Base-by-base conservation (phyloP, 495 filamentous ascomycete genomes). In the Daldinia childiae region DNA sequence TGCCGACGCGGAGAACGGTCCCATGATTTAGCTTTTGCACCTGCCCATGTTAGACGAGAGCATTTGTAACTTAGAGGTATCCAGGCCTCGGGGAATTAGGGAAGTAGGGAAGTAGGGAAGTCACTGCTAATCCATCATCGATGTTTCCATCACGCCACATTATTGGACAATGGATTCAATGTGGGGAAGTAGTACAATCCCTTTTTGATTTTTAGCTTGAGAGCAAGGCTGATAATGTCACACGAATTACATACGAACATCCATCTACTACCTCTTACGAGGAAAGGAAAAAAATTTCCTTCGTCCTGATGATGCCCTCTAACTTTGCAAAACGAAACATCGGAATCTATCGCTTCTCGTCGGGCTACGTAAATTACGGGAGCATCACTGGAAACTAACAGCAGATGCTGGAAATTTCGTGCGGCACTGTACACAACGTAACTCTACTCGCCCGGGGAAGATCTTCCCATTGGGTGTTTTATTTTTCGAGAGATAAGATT, bases 201-300 rank as follows among this genome's bases (percentile, higher is more conserved):
- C 19, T 50, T 43, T 60, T 29, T 27, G 6, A 39, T 62, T 52
- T 52, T 45, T 24, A 15, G 32, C 51, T 38, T 57, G 60, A 57
- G 70, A 68, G 32, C 70, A 58, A 73, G 70, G 70, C 65, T 72
- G 69, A 72, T 67, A 63, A 29, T 72, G 69, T 68, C 69, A 67
- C 69, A 59, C 69, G 8, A 67, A 64, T 64, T 64, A 67, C 59
- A 63, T 55, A 64, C 30, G 17, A 19, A 48, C 17, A 48, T 32
- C 30, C n/a, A n/a, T n/a, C n/a, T n/a, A n/a, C n/a, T 32, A 32
- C 30, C 30, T 45, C 1, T 48, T 38, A 26, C 57, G 48, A 26
- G n/a, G 27, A 8, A 55, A 17, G n/a, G 15, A 43, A 62, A 38
- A 54, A 68, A 71, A 66, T 60, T 67, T 67, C 26, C 43, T 58